These are phyloP conservation scores for Forsythia suspensa DNA, from an alignment of 257 asterid species.

Conservation along the genomic window DNA sequence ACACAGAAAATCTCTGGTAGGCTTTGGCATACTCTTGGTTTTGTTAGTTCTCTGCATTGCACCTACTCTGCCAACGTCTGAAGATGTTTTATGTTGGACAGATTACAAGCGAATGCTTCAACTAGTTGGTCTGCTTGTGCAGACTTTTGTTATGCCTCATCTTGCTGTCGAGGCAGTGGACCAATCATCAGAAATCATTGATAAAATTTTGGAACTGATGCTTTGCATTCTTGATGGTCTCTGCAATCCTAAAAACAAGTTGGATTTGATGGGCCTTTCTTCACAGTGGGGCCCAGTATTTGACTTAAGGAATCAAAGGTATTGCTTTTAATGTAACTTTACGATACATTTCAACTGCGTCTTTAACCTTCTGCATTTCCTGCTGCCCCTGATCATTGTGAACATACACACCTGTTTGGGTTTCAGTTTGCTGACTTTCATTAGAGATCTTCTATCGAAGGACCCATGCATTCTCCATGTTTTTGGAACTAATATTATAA, in stretches of 20 bases:
- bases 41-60: slow-evolving; percentile 9
- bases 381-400: slow-evolving; percentile 8
- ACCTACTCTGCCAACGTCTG: slow-evolving; percentile 19
- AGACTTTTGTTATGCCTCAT: slow-evolving; percentile 45
- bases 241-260: slow-evolving; percentile 37
- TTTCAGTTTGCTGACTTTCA: slow-evolving; percentile 66
- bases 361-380: not conserved
- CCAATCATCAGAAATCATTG: slow-evolving; percentile 42
- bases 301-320: slow-evolving; percentile 64
- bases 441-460: slow-evolving; percentile 59
- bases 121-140: slow-evolving; percentile 56
- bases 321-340: slow-evolving; percentile 28
- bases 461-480: slow-evolving; percentile 42
- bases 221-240: slow-evolving; percentile 68
- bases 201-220: slow-evolving; percentile 58
- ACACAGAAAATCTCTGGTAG: slow-evolving; percentile 63
- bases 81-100: slow-evolving; percentile 30
- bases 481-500: slow-evolving; percentile 55
- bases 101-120: slow-evolving; percentile 54
- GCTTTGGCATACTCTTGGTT: slow-evolving; percentile 18
- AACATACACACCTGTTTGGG: slow-evolving; percentile 20
- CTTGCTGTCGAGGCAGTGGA: slow-evolving; percentile 34
- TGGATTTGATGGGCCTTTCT: slow-evolving; percentile 41
- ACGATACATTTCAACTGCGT: slow-evolving; percentile 8
- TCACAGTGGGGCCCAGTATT: slow-evolving; percentile 66